Conservation (phyloP, 2,329 filamentous ascomycete species). For the Dactylonectria macrodidyma region DNA sequence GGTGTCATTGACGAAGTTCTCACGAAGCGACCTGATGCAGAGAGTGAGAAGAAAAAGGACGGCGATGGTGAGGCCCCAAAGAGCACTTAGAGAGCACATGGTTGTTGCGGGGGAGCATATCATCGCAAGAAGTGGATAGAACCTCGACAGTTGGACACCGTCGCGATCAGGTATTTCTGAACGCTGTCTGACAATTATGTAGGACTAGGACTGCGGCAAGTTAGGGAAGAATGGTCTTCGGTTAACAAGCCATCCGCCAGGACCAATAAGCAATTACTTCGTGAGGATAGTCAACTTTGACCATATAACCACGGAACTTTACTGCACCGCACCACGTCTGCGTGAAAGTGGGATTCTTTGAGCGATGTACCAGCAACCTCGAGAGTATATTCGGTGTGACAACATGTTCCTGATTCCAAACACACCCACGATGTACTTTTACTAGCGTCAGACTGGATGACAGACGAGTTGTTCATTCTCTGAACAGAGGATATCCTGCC, state of each 20-base stretch:
- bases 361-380: slow-evolving; percentile 34
- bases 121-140: neutral
- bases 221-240: neutral
- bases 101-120: neutral
- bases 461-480: slow-evolving; percentile 28
- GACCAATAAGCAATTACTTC: neutral
- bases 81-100: slow-evolving; percentile 17
- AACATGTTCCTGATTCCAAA: slow-evolving; percentile 22
- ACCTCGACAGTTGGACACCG: neutral
- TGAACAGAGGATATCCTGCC: slow-evolving; percentile 37
- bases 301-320: slow-evolving; percentile 5
- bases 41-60: slow-evolving; percentile 51
- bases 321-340: slow-evolving; percentile 12
- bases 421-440: slow-evolving; percentile 25
- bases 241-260: neutral
- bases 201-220: neutral
- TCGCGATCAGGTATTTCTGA: neutral
- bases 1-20: slow-evolving; percentile 95
- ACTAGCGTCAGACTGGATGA: slow-evolving; percentile 36
- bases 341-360: slow-evolving; percentile 17
- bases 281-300: neutral
- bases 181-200: neutral
- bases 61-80: slow-evolving; percentile 32
- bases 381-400: slow-evolving; percentile 8
- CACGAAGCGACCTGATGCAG: slow-evolving; percentile 68